phyloP scores from a whole-genome alignment of 2,329 filamentous ascomycete genomes.

The Fusarium sp. region DNA sequence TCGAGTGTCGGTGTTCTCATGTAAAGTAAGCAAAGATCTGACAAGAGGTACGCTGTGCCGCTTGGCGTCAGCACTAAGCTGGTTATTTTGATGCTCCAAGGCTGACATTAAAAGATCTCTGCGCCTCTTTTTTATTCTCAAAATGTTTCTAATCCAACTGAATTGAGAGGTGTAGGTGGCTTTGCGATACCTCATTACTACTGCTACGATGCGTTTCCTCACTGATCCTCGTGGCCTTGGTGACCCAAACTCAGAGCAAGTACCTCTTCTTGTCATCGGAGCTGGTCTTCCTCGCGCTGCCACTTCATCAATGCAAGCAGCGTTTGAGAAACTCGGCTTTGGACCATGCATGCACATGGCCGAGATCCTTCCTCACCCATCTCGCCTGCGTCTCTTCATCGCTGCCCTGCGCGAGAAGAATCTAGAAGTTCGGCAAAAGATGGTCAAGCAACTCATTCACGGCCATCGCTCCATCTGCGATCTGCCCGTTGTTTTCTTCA shows the following conservation, averaged over 20 bases:
- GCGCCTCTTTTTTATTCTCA: background rate
- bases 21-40: background rate
- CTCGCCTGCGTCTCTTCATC: conserved; percentile 44
- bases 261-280: conserved; percentile 44
- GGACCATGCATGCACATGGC: conserved; percentile 53
- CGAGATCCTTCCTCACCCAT: conserved; percentile 44
- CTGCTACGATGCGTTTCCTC: conserved; percentile 33
- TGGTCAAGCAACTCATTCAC: conserved; percentile 49
- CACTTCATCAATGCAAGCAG: conserved; percentile 53
- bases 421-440: conserved; percentile 42
- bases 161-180: no score
- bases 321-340: conserved; percentile 49
- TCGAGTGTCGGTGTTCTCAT: rapidly evolving
- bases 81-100: background rate
- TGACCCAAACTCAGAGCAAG: background rate
- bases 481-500: conserved; percentile 51
- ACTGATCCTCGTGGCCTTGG: conserved; percentile 22
- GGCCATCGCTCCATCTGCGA: conserved; percentile 49
- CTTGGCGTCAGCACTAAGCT: conserved; percentile 15
- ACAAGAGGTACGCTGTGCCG: background rate
- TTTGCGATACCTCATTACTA: background rate
- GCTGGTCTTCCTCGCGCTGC: conserved; percentile 53
- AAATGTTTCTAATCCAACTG: rapidly evolving
- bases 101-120: background rate
- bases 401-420: conserved; percentile 48